Evolutionary conservation across 441 rosid genomes (phyloP), one percentile per base, ranked within the genome.

Genomic region (Heliophila coronopifolia): DNA sequence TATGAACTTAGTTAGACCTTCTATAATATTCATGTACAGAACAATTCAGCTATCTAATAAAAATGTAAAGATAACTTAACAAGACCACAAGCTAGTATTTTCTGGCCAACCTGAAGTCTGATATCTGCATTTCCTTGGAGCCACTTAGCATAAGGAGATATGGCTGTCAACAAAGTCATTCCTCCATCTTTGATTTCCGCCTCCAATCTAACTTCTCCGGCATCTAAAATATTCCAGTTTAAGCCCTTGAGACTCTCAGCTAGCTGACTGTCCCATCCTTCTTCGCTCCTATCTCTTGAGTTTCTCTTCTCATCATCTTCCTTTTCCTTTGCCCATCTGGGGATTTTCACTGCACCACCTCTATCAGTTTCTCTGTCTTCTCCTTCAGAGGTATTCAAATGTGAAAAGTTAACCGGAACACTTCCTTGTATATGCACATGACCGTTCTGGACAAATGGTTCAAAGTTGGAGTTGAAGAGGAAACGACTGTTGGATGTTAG

Each of bases 101-200:
- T 41, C 28, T 37, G 43, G 57, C 67, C 0, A 53, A 88, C 99
- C 94, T 86, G 94, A 69, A 93, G 97, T 69, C 79, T 78, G 59
- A 93, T 71, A 62, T 93, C 99, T 56, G 99, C 99, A 79, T 71
- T 85, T 54, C 99, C 99, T 62, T 86, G 86, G 63, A 93, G 93
- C 99, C 99, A 93, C 40, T 74, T 74, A 40, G 80, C 94, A 70
- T 88, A 73, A 35, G 99, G 99, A 65, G 95, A 88, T 59, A 93
- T 73, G 68, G 99, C 96, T 37, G 97, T 86, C 65, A 93, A 72
- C 71, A 93, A 66, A 84, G 84, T 88, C 99, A 93, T 93, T 50
- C 97, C 99, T 24, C 99, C 97, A 76, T 93, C 99, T 78, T 86
- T 88, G 57, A 93, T 78, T 67, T 88, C 99, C 56, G 94, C 96